A percentile compares a stretch with the other conserved stretches of the same genome.
These are phyloP conservation scores for Lecanosticta acicola DNA, from an alignment of 2,329 filamentous ascomycete genomes.

Conservation along the genomic window DNA sequence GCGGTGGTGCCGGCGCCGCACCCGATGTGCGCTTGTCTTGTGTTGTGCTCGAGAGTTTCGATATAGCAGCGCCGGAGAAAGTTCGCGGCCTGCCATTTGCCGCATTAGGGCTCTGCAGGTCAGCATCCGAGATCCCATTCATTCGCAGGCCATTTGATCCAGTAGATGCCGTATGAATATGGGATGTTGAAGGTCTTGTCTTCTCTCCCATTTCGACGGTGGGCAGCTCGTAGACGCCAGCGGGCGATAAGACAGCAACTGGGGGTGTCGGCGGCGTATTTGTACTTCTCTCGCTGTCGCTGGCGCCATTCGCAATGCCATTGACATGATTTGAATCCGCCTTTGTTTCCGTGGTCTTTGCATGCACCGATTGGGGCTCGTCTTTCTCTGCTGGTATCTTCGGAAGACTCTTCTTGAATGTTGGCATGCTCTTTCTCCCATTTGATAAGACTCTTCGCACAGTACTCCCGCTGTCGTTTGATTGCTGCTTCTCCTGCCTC, in stretches of 20 bases:
- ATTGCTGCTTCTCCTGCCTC: constrained; percentile 46
- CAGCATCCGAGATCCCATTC: constrained; percentile 25
- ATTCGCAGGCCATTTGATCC: constrained; percentile 29
- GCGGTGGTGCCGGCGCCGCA: background rate
- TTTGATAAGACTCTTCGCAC: constrained; percentile 37
- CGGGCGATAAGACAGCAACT: constrained; percentile 5
- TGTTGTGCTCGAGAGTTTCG: background rate
- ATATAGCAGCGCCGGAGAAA: constrained; percentile 17
- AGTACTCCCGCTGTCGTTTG: constrained; percentile 36
- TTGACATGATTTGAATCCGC: too few species aligned
- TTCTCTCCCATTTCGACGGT: constrained; percentile 13
- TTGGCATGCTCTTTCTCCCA: constrained; percentile 25
- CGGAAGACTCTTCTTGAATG: constrained; percentile 21
- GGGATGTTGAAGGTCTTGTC: constrained; percentile 23
- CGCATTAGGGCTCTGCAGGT: constrained; percentile 5
- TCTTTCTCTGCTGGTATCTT: constrained; percentile 17
- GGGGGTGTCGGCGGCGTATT: background rate
- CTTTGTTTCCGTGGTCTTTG: constrained; percentile 4
- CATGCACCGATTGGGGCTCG: background rate
- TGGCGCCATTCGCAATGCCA: background rate
- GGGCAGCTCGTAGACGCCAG: constrained; percentile 25
- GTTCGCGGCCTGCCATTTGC: constrained; percentile 26
- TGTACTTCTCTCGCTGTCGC: background rate
- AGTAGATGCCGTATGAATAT: constrained; percentile 16
- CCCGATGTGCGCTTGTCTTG: background rate